A percentile compares a stretch with the other conserved stretches of the same genome.
These are phyloP conservation scores for Platismatia glauca DNA, from an alignment of 495 filamentous ascomycete species.

Conservation along the genomic window DNA sequence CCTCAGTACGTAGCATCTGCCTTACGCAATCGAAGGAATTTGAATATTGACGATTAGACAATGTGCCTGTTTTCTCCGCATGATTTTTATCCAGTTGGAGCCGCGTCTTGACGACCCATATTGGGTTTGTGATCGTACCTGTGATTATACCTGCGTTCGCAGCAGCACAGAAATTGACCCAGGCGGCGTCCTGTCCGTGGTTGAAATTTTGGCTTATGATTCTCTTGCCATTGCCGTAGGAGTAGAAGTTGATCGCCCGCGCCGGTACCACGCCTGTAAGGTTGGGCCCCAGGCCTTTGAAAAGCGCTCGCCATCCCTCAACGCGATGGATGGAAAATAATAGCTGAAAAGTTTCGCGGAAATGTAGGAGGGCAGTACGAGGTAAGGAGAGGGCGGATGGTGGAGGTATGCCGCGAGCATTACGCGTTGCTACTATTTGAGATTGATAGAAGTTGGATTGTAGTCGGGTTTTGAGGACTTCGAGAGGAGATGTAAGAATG, in stretches of 20 bases:
- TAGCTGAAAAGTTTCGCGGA: slow-evolving; percentile 49
- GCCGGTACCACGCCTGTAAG: slow-evolving; percentile 51
- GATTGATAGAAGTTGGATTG: slow-evolving; percentile 87
- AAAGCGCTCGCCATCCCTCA: slow-evolving; percentile 50
- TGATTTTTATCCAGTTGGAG: slow-evolving; percentile 47
- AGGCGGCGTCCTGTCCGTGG: slow-evolving; percentile 37
- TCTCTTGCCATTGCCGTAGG: slow-evolving; percentile 51
- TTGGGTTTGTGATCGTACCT: slow-evolving; percentile 52
- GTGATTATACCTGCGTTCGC: slow-evolving; percentile 48
- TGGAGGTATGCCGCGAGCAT: slow-evolving; percentile 38
- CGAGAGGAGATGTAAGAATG: slow-evolving; percentile 76
- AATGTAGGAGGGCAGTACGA: slow-evolving; percentile 41
- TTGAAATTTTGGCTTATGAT: slow-evolving; percentile 41
- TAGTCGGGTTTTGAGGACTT: slow-evolving; percentile 82
- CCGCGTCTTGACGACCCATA: slow-evolving; percentile 53
- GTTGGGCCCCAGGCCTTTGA: slow-evolving; percentile 51
- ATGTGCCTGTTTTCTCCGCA: slow-evolving; percentile 32
- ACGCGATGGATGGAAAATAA: slow-evolving; percentile 42
- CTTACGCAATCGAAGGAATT: slow-evolving; percentile 48
- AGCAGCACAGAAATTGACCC: slow-evolving; percentile 45
- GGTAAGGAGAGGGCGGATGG: slow-evolving; percentile 38
- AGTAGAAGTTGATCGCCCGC: slow-evolving; percentile 49
- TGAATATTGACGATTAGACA: slow-evolving; percentile 39
- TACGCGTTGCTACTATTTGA: slow-evolving; percentile 43
- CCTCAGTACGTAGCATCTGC: slow-evolving; percentile 46